Conservation (phyloP, 1,284 basidiomycete genomes). For the Sanghuangporus sanghuang region DNA sequence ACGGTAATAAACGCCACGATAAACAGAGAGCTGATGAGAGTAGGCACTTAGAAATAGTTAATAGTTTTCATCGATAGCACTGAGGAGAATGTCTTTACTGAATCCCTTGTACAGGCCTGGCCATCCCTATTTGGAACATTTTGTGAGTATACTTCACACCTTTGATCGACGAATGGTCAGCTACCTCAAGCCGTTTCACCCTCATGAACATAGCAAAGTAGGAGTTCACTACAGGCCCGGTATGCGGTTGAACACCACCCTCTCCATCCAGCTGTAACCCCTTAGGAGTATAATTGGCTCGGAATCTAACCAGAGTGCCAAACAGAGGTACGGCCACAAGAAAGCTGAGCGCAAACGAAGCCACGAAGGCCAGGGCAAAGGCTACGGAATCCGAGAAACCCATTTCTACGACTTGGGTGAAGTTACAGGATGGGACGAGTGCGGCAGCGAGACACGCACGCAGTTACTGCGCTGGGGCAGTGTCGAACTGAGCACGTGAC, state of each 20-base stretch:
- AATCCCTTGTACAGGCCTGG: conserved; percentile 81
- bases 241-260: conserved; percentile 69
- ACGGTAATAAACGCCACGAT: conserved; percentile 53
- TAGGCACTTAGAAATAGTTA: conserved; percentile 52
- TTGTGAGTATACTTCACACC: not conserved
- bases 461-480: not conserved
- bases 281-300: conserved; percentile 79
- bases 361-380: conserved; percentile 35
- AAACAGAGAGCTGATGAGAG: conserved; percentile 54
- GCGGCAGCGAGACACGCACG: not conserved
- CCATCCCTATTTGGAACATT: conserved; percentile 48
- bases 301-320: conserved; percentile 65
- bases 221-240: conserved; percentile 60
- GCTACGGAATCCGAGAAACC: not conserved
- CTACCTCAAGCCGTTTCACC: conserved; percentile 72
- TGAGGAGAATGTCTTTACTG: conserved; percentile 40
- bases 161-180: conserved; percentile 18
- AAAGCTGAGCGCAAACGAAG: conserved; percentile 46
- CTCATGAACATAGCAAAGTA: conserved; percentile 68
- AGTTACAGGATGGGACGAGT: too few species aligned
- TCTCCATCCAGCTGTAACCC: conserved; percentile 79
- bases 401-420: not conserved
- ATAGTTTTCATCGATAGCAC: conserved; percentile 15
- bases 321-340: conserved; percentile 50
- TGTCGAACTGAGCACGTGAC: not conserved